phyloP scores from a whole-genome alignment of 345 rosid genomes.

The Anacardium occidentale region DNA sequence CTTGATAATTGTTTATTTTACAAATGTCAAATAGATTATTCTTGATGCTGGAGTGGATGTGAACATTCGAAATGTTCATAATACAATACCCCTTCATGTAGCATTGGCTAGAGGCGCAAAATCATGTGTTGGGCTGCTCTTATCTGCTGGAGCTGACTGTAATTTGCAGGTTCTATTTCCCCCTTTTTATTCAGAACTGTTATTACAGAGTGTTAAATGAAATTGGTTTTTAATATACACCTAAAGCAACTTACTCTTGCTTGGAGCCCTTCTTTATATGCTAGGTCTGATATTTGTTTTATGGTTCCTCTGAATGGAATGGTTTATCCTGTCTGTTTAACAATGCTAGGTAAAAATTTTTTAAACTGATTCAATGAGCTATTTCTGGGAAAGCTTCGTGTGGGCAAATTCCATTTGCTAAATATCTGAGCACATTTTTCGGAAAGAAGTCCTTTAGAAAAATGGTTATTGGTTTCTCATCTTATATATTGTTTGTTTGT shows the following conservation, averaged over 20 bases:
- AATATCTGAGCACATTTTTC: not conserved
- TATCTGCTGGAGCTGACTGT: slow-evolving; percentile 82
- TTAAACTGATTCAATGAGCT: not conserved
- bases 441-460: not conserved
- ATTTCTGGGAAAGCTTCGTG: not conserved
- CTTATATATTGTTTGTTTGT: not conserved
- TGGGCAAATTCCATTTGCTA: not conserved
- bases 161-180: slow-evolving; percentile 69
- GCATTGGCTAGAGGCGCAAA: slow-evolving; percentile 94
- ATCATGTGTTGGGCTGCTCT: slow-evolving; percentile 84
- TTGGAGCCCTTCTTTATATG: not conserved
- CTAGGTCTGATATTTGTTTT: not conserved
- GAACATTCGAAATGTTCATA: slow-evolving; percentile 76
- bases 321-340: not conserved
- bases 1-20: slow-evolving; percentile 22
- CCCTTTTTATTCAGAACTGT: not conserved
- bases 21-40: slow-evolving; percentile 56
- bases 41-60: slow-evolving; percentile 96
- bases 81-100: slow-evolving; percentile 89
- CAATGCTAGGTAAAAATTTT: not conserved
- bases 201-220: slow-evolving; percentile 4
- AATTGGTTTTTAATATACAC: not conserved
- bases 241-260: not conserved
- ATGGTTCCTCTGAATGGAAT: not conserved
- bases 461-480: not conserved